A percentile compares a stretch with the other conserved stretches of the same genome.
Evolutionary conservation across 768 basidiomycete species (phyloP).

Genomic region (Suillus paluster): DNA sequence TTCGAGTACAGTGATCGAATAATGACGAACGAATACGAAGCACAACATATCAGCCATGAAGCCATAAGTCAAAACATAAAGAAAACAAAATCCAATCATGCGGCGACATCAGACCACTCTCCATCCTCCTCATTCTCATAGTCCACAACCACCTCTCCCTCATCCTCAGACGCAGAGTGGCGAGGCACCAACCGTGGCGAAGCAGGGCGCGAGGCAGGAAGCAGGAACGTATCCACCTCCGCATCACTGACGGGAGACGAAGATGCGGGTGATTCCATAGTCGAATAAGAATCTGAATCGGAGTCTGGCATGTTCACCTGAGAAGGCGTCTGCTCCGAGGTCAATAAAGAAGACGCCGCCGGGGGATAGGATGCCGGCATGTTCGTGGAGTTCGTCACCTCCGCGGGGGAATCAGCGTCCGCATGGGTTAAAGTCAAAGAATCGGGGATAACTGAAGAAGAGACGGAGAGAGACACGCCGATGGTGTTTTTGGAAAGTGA

Average conservation of each 20-base stretch:
- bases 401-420: constrained; percentile 3
- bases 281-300: neutral
- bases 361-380: neutral
- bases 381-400: neutral
- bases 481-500: neutral
- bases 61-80: neutral
- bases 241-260: neutral
- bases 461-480: neutral
- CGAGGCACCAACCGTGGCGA: constrained; percentile 8
- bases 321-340: neutral
- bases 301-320: neutral
- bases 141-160: constrained; percentile 24
- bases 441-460: neutral
- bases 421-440: neutral
- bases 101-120: constrained; percentile 47
- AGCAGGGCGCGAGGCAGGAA: constrained; percentile 19
- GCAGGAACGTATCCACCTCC: constrained; percentile 27
- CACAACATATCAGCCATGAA: neutral
- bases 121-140: constrained; percentile 9
- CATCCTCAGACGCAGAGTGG: neutral
- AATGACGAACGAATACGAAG: neutral
- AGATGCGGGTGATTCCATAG: neutral
- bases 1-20: neutral
- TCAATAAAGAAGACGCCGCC: constrained; percentile 4
- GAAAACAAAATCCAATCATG: constrained; percentile 1